Base-by-base conservation (phyloP, 2,329 filamentous ascomycete species). In the Aschersonia sp. region DNA sequence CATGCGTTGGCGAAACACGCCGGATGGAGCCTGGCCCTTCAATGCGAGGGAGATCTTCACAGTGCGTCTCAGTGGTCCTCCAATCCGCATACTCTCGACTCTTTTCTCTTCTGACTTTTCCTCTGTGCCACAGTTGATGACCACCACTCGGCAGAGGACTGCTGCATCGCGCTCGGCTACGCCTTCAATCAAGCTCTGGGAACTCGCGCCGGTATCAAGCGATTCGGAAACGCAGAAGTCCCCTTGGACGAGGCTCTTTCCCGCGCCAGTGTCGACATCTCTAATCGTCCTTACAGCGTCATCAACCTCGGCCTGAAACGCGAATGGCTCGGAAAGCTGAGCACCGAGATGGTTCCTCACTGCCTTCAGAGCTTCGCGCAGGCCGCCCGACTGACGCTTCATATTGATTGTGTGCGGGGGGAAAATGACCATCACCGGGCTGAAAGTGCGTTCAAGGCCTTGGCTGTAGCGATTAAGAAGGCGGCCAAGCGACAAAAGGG, bases 81-180 rank as follows among this genome's bases (percentile, higher is more conserved):
- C 40, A n/a, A 28, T 12, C 35, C 3, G 35, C 35, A 41, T 32
- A 29, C 45, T n/a, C 38, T 49, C 35, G 20, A 20, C 20, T 35
- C 40, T 45, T 38, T 5, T 28, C 28, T 45, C 30, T 31, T 28
- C 9, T 12, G 35, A 9, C 42, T 35, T 1, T 35, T 40, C 20
- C 12, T 31, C 5, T 30, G 9, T 31, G 32, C 32, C 20, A 9
- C 28, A 91, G 89, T 98, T 65, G 92, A 98, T 70, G 92, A 97
- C 74, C 92, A 98, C 71, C 92, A 98, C 77, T 96, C 91, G 6
- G 85, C 89, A 53, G 92, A 98, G 73, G 92, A 98, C 64, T 84
- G 87, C 51, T 96, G 87, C 69, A 84, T 98, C 55, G 88, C 91
- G 10, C 80, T 98, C 29, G 92, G 92, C 45, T 73, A 75, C 56